These are phyloP conservation scores for Miamiensis avidus DNA, from an alignment of 169 alveolate genomes.

Conservation along the genomic window DNA sequence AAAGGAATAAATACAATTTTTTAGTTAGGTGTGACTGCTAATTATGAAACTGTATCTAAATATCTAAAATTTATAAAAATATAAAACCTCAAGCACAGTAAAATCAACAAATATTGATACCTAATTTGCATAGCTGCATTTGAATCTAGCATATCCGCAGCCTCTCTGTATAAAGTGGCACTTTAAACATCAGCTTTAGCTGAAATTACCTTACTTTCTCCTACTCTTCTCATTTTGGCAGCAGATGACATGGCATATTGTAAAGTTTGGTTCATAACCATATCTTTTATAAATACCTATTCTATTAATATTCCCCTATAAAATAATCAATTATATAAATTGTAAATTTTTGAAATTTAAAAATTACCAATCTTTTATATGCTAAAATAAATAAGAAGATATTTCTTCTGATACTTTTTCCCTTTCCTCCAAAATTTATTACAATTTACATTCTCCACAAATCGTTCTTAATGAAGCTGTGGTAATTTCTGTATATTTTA, in stretches of 20 bases:
- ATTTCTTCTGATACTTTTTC: constrained; percentile 42
- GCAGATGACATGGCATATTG: constrained; percentile 36
- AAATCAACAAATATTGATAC: not conserved
- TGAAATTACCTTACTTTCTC: constrained; percentile 39
- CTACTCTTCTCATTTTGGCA: constrained; percentile 37
- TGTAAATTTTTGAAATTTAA: too few relatives aligned
- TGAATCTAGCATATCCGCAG: constrained; percentile 43
- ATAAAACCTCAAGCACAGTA: too few relatives aligned
- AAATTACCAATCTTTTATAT: not conserved
- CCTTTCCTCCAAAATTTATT: constrained; percentile 44
- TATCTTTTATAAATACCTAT: constrained; percentile 46
- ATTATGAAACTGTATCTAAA: constrained; percentile 33
- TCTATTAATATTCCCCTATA: constrained; percentile 39
- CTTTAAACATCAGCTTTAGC: constrained; percentile 46
- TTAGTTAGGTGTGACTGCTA: constrained; percentile 19
- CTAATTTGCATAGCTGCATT: constrained; percentile 51
- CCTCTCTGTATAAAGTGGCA: constrained; percentile 43
- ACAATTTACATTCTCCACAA: constrained; percentile 41
- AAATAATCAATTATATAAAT: too few relatives aligned
- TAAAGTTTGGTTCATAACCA: constrained; percentile 25
- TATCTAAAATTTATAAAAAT: too few relatives aligned
- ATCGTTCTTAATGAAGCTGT: constrained; percentile 39
- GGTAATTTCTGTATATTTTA: constrained; percentile 29
- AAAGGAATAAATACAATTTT: constrained; percentile 28
- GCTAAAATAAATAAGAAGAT: constrained; percentile 27